Conservation (phyloP, 257 asterid genomes). For the Nicotiana attenuata region DNA sequence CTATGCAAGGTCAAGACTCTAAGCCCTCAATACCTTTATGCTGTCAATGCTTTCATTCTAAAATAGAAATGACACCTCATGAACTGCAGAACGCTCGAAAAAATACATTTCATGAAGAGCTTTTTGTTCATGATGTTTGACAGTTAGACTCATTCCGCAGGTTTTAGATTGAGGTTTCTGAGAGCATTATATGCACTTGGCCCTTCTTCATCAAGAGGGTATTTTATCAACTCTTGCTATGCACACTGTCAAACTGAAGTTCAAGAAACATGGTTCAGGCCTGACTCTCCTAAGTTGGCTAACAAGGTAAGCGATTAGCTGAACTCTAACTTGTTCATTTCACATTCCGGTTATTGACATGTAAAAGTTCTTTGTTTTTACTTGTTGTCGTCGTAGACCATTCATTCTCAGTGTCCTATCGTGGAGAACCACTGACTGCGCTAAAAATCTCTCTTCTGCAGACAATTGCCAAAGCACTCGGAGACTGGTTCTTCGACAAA, state of each 20-base stretch:
- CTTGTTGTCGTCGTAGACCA: neutral
- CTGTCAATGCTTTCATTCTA: neutral
- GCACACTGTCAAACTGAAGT: conserved; percentile 88
- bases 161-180: conserved; percentile 29
- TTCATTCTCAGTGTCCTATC: neutral
- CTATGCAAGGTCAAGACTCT: conserved; percentile 51
- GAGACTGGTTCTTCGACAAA: conserved; percentile 79
- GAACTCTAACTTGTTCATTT: neutral
- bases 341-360: neutral
- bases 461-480: conserved; percentile 78
- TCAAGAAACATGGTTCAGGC: conserved; percentile 62
- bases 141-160: neutral
- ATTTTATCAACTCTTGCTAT: conserved; percentile 75
- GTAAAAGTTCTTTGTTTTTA: neutral
- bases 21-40: neutral
- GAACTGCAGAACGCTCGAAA: neutral
- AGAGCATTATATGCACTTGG: conserved; percentile 42
- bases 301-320: conserved; percentile 37
- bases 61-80: no score
- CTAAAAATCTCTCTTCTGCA: conserved; percentile 23
- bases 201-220: conserved; percentile 58
- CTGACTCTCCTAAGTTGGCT: conserved; percentile 52
- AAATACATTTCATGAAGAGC: no score
- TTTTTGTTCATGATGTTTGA: neutral
- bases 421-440: neutral